These are phyloP conservation scores for Citrus reticulata DNA, from an alignment of 345 rosid species.

Conservation along the genomic window DNA sequence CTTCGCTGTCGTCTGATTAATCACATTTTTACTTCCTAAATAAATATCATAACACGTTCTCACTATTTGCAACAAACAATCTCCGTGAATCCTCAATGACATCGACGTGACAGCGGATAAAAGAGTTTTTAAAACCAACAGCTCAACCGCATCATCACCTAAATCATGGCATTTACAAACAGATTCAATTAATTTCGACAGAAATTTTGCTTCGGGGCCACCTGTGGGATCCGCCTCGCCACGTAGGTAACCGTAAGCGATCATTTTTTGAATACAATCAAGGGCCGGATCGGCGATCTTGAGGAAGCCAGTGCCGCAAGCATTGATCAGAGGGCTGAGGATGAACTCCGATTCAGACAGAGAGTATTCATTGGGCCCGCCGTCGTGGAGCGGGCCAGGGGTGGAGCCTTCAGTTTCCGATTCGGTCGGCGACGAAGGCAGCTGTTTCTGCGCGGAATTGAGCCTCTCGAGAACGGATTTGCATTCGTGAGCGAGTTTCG, in stretches of 20 bases:
- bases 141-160: constrained; percentile 78
- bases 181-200: constrained; percentile 66
- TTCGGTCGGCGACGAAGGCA: constrained; percentile 36
- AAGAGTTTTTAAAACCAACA: constrained; percentile 71
- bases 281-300: constrained; percentile 95
- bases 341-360: constrained; percentile 81
- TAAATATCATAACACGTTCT: constrained; percentile 95
- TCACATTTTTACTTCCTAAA: constrained; percentile 83
- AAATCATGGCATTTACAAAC: constrained; percentile 83
- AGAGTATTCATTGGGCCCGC: constrained; percentile 60
- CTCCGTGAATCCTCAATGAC: constrained; percentile 86
- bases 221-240: constrained; percentile 95
- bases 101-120: constrained; percentile 86
- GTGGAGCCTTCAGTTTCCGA: constrained; percentile 58
- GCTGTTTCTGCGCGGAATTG: constrained; percentile 37
- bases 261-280: constrained; percentile 86
- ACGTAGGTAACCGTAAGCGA: constrained; percentile 90
- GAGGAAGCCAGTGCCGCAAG: constrained; percentile 57
- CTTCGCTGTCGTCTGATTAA: constrained; percentile 92
- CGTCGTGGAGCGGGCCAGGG: constrained; percentile 88
- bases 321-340: constrained; percentile 80
- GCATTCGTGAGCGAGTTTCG: constrained; percentile 91
- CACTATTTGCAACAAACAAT: constrained; percentile 80
- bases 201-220: constrained; percentile 59
- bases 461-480: constrained; percentile 76